Evolutionary conservation across 2,329 filamentous ascomycete genomes (phyloP).

Genomic region (Exophiala alcalophila): DNA sequence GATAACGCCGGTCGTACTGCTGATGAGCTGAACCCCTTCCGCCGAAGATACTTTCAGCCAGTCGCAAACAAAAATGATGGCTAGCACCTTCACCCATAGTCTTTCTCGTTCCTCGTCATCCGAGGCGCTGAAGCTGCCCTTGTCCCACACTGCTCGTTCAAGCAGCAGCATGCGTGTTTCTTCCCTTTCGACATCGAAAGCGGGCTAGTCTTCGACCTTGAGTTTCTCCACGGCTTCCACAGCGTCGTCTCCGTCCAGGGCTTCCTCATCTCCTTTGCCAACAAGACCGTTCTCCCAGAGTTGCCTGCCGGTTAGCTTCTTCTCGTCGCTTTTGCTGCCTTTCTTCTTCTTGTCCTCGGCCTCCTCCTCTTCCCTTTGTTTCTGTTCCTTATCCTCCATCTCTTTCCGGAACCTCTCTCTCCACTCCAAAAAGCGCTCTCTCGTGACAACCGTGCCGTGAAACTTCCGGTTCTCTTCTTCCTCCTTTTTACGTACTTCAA

Average conservation of each 20-base stretch:
- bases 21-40: slow-evolving; percentile 66
- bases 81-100: slow-evolving; percentile 7
- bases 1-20: slow-evolving; percentile 49
- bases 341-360: slow-evolving; percentile 79
- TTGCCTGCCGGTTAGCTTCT: slow-evolving; percentile 68
- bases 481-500: slow-evolving; percentile 61
- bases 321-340: slow-evolving; percentile 63
- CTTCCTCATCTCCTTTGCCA: slow-evolving; percentile 63
- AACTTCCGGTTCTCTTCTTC: slow-evolving; percentile 96
- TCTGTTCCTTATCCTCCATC: slow-evolving; percentile 69
- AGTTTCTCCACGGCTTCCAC: slow-evolving; percentile 64
- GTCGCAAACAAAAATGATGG: slow-evolving; percentile 16
- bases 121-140: neutral
- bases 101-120: slow-evolving; percentile 2
- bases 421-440: slow-evolving; percentile 82
- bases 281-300: slow-evolving; percentile 74
- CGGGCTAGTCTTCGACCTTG: slow-evolving; percentile 57
- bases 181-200: neutral
- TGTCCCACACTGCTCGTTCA: too few species aligned
- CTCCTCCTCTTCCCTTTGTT: slow-evolving; percentile 70
- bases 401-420: slow-evolving; percentile 72
- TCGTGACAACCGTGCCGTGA: slow-evolving; percentile 83
- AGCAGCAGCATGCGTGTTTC: neutral
- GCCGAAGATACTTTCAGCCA: slow-evolving; percentile 46
- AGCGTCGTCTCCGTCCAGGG: slow-evolving; percentile 64